These are phyloP conservation scores for Cyclostephanos tholiformis DNA, from an alignment of 108 stramenopile genomes.

Conservation along the genomic window DNA sequence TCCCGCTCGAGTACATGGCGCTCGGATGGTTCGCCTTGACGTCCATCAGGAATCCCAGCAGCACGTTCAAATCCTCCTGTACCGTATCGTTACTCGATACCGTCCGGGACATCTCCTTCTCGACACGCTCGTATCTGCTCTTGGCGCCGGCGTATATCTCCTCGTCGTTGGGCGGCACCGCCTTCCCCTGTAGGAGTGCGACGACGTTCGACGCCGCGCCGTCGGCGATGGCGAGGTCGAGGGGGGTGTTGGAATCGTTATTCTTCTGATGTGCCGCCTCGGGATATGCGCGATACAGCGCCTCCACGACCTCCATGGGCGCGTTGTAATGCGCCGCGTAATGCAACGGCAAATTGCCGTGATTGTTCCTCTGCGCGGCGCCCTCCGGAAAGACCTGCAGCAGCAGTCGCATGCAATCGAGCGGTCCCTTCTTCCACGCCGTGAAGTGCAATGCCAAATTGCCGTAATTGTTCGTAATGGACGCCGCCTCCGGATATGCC, in stretches of 20 bases:
- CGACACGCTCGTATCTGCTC: conserved; percentile 70
- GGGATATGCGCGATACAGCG: conserved; percentile 81
- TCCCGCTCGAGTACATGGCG: conserved; percentile 70
- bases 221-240: conserved; percentile 87
- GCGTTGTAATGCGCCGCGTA: conserved; percentile 90
- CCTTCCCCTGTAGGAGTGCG: conserved; percentile 80
- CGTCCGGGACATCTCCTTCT: conserved; percentile 74
- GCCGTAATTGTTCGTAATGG: conserved; percentile 87
- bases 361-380: conserved; percentile 87
- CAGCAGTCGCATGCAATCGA: conserved; percentile 79
- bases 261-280: conserved; percentile 84
- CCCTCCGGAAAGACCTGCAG: conserved; percentile 84
- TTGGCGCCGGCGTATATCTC: conserved; percentile 76
- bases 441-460: conserved; percentile 85
- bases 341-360: conserved; percentile 84
- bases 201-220: conserved; percentile 82
- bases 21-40: conserved; percentile 76
- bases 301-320: conserved; percentile 83
- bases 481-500: conserved; percentile 86
- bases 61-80: conserved; percentile 75
- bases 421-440: conserved; percentile 89
- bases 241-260: conserved; percentile 85
- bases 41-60: conserved; percentile 75
- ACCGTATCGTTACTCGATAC: conserved; percentile 65
- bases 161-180: conserved; percentile 79